Base-by-base conservation (phyloP, 805 yeast species). In the Saturnispora quitensis region DNA sequence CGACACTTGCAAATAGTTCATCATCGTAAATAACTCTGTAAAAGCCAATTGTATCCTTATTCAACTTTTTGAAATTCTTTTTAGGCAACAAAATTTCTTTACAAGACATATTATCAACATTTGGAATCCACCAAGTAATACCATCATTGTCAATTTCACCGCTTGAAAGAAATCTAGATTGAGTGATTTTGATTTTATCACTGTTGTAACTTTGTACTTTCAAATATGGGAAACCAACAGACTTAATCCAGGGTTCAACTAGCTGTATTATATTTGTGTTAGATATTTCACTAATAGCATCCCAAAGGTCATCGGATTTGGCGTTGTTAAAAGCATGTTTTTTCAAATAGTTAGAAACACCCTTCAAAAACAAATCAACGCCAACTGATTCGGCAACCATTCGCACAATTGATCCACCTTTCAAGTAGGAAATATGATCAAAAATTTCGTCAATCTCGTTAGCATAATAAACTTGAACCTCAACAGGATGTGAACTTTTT, bases 371-470 rank as follows among this genome's bases (percentile, higher is more conserved):
- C 5, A 70, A 65, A 13, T 82, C 88, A 55, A 74, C 79, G 42
- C 93, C 90, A 53, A 88, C 69, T 63, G 78, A 77, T 58, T 76
- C 78, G 36, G 90, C 79, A 52, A 86, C 73, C 95, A 88, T 88
- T 62, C 82, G 74, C 53, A 87, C 80, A 28, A 84, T 73, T 25
- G 90, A 82, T 6, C 89, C 86, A 52, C 95, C 95, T 69, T 87
- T 87, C 56, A 81, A 69, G 66, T 87, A 87, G 4, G 93, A 86
- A 52, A 87, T 87, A 34, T 81, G 81, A 62, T 87, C 96, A 64
- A 87, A 87, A 18, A 86, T 81, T 69, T 87, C 90, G 64, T 84
- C 86, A 56, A 87, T 82, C 59, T 87, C 93, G 55, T 79, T 77
- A 4, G 91, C 91, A 61, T 82, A 80, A 58, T 76, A 69, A n/a